Conservation (phyloP, 2,329 filamentous ascomycete species). For the Colletotrichum tanaceti region DNA sequence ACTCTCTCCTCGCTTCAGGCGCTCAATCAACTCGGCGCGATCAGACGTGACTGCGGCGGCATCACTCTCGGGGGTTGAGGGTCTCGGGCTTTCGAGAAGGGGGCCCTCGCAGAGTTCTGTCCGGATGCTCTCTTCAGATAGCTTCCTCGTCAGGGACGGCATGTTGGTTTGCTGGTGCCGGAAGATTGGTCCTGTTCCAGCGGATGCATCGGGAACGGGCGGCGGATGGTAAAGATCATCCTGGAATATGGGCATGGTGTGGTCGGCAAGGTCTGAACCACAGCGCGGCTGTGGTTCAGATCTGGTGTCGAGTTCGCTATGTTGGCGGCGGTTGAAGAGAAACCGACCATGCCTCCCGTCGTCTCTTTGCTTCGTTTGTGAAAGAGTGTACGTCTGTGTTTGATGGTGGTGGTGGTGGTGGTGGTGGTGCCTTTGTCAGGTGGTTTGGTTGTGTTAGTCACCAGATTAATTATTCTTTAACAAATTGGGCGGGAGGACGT, state of each 20-base stretch:
- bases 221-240: constrained; percentile 57
- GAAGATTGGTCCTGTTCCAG: constrained; percentile 3
- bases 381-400: neutral
- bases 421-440: constrained; percentile 29
- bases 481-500: constrained; percentile 34
- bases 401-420: neutral
- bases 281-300: constrained; percentile 48
- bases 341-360: constrained; percentile 27
- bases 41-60: constrained; percentile 60
- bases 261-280: constrained; percentile 47
- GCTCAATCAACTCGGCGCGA: constrained; percentile 83
- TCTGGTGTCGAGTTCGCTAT: constrained; percentile 31
- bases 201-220: constrained; percentile 39
- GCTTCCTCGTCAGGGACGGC: constrained; percentile 48
- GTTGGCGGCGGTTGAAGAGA: constrained; percentile 27
- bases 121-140: constrained; percentile 70
- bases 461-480: constrained; percentile 36
- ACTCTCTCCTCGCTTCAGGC: constrained; percentile 82
- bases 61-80: constrained; percentile 48
- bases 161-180: constrained; percentile 8
- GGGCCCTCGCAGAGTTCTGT: constrained; percentile 72
- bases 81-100: constrained; percentile 56
- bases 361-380: constrained; percentile 1
- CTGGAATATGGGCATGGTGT: constrained; percentile 69
- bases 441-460: constrained; percentile 40